These are phyloP conservation scores for Syncephalis plumigaleata DNA, from an alignment of 371 early-diverging fungal species.

Conservation along the genomic window DNA sequence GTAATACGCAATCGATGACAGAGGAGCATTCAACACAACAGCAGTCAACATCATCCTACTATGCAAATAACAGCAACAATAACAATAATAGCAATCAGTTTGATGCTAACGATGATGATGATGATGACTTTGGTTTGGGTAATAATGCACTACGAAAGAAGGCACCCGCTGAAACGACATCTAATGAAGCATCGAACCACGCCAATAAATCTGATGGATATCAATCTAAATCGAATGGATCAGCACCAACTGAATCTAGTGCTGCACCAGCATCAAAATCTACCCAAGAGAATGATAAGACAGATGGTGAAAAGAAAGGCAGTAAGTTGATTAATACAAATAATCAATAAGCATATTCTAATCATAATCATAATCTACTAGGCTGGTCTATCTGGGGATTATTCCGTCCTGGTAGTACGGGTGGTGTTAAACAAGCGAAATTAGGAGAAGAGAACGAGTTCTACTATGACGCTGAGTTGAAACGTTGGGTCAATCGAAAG, in stretches of 20 bases:
- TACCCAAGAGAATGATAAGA: background rate
- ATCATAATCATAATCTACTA: too few relatives aligned
- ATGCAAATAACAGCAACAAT: background rate
- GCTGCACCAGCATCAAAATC: slow-evolving; percentile 10
- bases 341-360: too few relatives aligned
- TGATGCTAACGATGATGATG: slow-evolving; percentile 10
- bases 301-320: too few relatives aligned
- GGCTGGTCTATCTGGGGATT: too few relatives aligned
- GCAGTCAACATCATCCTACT: background rate
- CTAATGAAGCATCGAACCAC: background rate
- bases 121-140: slow-evolving; percentile 36
- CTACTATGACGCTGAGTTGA: slow-evolving; percentile 43
- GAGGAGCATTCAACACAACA: background rate
- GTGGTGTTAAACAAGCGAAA: slow-evolving; percentile 29
- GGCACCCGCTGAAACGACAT: slow-evolving; percentile 8
- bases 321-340: too few relatives aligned
- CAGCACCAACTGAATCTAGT: slow-evolving; percentile 21
- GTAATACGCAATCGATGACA: background rate
- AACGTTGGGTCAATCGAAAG: slow-evolving; percentile 32
- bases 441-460: slow-evolving; percentile 45
- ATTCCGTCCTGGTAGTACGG: slow-evolving; percentile 12
- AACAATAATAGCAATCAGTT: too few relatives aligned
- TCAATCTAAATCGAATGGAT: too few relatives aligned
- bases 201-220: too few relatives aligned
- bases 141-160: slow-evolving; percentile 13